Evolutionary conservation across 1,284 basidiomycete genomes (phyloP).

Genomic region (Meripilus lineatus): DNA sequence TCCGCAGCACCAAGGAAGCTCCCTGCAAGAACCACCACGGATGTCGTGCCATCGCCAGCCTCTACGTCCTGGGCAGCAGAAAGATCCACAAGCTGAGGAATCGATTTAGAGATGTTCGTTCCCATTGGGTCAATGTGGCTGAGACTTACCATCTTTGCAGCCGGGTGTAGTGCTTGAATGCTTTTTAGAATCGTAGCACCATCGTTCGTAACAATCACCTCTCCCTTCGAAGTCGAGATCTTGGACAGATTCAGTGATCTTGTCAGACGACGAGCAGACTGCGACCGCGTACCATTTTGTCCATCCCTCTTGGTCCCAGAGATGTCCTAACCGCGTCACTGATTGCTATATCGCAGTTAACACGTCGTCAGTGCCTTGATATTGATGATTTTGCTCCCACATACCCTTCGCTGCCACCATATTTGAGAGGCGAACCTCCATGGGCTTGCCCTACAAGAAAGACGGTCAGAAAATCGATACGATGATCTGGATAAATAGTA

Average conservation of each 20-base stretch:
- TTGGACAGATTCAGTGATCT: slow-evolving; percentile 28
- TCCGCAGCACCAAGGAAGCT: slow-evolving; percentile 92
- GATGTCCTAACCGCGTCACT: slow-evolving; percentile 97
- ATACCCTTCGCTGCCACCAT: slow-evolving; percentile 94
- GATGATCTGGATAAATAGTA: slow-evolving; percentile 21
- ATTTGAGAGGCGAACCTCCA: slow-evolving; percentile 92
- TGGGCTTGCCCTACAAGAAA: slow-evolving; percentile 74
- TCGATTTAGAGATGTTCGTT: slow-evolving; percentile 7
- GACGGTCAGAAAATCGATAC: slow-evolving; percentile 27
- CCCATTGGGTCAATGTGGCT: not conserved
- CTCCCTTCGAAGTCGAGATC: slow-evolving; percentile 97
- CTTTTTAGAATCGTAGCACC: slow-evolving; percentile 98
- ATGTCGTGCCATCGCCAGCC: slow-evolving; percentile 99
- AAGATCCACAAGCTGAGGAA: slow-evolving; percentile 83
- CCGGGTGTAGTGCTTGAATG: slow-evolving; percentile 96
- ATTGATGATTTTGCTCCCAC: slow-evolving; percentile 14
- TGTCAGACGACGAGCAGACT: not conserved
- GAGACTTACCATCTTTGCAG: slow-evolving; percentile 92
- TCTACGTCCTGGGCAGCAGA: slow-evolving; percentile 98
- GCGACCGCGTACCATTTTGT: slow-evolving; percentile 80
- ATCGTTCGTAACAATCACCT: slow-evolving; percentile 98
- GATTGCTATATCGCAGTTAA: slow-evolving; percentile 60
- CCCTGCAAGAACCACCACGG: slow-evolving; percentile 95
- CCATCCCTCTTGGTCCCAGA: slow-evolving; percentile 97
- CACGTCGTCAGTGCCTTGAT: not conserved